These are phyloP conservation scores for Inonotus hispidus DNA, from an alignment of 1,284 basidiomycete species.

Conservation along the genomic window DNA sequence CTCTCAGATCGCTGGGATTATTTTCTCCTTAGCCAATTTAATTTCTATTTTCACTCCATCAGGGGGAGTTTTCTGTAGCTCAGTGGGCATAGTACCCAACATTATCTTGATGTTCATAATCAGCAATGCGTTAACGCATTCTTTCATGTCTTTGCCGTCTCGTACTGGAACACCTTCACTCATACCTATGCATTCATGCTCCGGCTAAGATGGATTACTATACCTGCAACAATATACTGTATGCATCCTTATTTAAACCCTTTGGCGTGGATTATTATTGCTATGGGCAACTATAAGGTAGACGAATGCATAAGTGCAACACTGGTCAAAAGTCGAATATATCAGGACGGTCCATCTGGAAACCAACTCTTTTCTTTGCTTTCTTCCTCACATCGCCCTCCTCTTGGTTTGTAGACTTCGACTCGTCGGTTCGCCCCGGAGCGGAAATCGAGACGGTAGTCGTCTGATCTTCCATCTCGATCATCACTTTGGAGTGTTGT, in stretches of 20 bases:
- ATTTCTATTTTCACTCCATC: background rate
- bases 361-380: constrained; percentile 63
- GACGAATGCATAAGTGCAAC: background rate
- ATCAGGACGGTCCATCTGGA: constrained; percentile 63
- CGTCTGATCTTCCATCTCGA: background rate
- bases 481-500: background rate
- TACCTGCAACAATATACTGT: background rate
- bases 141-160: background rate
- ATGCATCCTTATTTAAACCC: background rate
- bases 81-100: background rate
- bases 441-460: background rate
- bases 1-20: constrained; percentile 11
- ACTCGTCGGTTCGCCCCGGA: background rate
- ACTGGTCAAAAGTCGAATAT: constrained; percentile 46
- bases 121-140: background rate
- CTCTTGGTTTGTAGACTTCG: background rate
- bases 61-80: background rate
- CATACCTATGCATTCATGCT: background rate
- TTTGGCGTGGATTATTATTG: background rate
- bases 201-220: background rate
- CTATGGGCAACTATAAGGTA: background rate
- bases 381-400: constrained; percentile 33
- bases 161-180: background rate
- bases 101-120: background rate
- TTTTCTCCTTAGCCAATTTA: constrained; percentile 10